Conservation (phyloP, 805 yeast genomes). For the Ogataea pilisensis region DNA sequence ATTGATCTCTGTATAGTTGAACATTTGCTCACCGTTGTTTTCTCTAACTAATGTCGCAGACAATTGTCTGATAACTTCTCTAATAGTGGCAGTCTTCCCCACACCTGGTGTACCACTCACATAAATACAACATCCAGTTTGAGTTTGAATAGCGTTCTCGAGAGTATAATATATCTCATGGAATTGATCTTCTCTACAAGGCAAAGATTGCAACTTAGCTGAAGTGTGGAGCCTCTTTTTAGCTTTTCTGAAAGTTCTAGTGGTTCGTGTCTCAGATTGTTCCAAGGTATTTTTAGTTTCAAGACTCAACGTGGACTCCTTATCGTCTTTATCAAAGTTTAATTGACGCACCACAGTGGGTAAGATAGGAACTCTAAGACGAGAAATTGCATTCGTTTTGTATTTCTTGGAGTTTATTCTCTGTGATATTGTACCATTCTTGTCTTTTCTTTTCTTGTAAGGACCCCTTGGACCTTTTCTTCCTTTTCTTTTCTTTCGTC, state of each 20-base stretch:
- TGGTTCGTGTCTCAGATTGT: conserved; percentile 11
- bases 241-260: conserved; percentile 32
- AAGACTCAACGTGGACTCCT: conserved; percentile 1
- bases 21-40: conserved; percentile 30
- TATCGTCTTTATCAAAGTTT: conserved; percentile 15
- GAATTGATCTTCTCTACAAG: conserved; percentile 85
- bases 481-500: conserved; percentile 1
- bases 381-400: not conserved
- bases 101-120: conserved; percentile 98
- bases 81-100: conserved; percentile 90
- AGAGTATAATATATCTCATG: conserved; percentile 62
- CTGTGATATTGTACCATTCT: conserved; percentile 1
- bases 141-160: conserved; percentile 65
- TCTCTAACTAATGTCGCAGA: conserved; percentile 27
- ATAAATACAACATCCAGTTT: conserved; percentile 79
- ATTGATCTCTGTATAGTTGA: conserved; percentile 81
- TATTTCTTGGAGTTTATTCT: not conserved
- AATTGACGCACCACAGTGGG: conserved; percentile 15
- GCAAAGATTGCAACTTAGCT: conserved; percentile 49
- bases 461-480: conserved; percentile 1
- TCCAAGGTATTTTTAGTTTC: conserved; percentile 8
- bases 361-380: not conserved
- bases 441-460: conserved; percentile 1
- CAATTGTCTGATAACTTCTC: conserved; percentile 77
- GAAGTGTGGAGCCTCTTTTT: conserved; percentile 36